These are phyloP conservation scores for Colletotrichum sojae DNA, from an alignment of 2,329 filamentous ascomycete genomes.

Conservation along the genomic window DNA sequence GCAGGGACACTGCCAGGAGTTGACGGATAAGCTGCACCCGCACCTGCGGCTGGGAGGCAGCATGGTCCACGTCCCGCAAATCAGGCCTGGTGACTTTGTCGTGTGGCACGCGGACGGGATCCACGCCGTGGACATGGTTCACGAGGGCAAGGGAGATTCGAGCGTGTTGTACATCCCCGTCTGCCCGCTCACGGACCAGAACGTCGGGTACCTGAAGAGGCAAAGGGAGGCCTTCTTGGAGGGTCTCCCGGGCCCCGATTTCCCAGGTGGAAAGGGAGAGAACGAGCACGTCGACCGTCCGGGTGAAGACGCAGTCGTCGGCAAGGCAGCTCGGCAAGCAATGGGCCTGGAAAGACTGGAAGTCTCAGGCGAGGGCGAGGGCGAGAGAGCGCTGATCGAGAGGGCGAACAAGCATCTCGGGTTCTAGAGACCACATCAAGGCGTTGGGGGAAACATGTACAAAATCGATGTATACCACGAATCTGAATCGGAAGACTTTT, in stretches of 20 bases:
- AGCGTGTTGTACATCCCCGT: slow-evolving; percentile 92
- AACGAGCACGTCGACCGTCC: slow-evolving; percentile 64
- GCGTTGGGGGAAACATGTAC: too few relatives aligned
- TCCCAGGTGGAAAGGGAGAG: slow-evolving; percentile 80
- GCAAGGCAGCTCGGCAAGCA: slow-evolving; percentile 54
- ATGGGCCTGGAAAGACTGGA: slow-evolving; percentile 61
- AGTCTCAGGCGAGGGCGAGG: slow-evolving; percentile 44
- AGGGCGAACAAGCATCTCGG: slow-evolving; percentile 62
- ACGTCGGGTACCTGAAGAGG: slow-evolving; percentile 77
- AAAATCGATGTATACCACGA: too few relatives aligned
- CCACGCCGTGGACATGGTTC: slow-evolving; percentile 86
- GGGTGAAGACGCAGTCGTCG: slow-evolving; percentile 53
- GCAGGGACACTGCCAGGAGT: slow-evolving; percentile 79
- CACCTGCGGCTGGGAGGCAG: slow-evolving; percentile 76
- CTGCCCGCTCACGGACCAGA: slow-evolving; percentile 83
- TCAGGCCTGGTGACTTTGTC: slow-evolving; percentile 82
- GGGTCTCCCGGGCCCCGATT: slow-evolving; percentile 79
- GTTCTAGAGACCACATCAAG: slow-evolving; percentile 46
- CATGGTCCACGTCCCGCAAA: slow-evolving; percentile 80
- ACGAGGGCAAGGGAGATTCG: slow-evolving; percentile 79
- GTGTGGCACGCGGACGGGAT: slow-evolving; percentile 89
- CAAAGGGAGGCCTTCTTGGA: slow-evolving; percentile 80
- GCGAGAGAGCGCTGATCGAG: slow-evolving; percentile 54
- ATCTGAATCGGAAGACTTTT: too few relatives aligned
- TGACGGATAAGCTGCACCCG: slow-evolving; percentile 75